Evolutionary conservation across 2,329 filamentous ascomycete genomes (phyloP).

Genomic region (Fusarium devonianum): DNA sequence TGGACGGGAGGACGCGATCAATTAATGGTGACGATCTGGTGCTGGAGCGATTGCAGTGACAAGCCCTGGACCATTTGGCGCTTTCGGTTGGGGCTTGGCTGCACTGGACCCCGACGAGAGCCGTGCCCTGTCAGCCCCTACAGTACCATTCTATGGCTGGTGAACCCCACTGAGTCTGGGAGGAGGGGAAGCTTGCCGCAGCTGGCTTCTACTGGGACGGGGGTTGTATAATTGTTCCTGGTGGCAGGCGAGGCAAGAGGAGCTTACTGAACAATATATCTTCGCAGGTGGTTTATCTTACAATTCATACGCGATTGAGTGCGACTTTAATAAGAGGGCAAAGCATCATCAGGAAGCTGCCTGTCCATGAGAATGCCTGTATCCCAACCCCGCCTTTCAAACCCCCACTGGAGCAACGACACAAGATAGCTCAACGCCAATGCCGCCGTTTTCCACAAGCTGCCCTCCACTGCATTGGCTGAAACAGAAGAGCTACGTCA

Average conservation of each 20-base stretch:
- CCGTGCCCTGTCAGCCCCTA: constrained; percentile 22
- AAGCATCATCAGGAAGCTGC: too few relatives aligned
- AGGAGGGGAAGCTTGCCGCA: constrained; percentile 19
- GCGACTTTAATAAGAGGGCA: too few relatives aligned
- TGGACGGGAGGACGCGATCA: constrained; percentile 5
- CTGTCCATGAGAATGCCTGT: too few relatives aligned
- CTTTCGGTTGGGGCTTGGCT: constrained; percentile 20
- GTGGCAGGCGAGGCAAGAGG: too few relatives aligned
- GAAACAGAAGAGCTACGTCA: neutral
- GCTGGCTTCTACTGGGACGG: too few relatives aligned
- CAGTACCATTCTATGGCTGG: neutral
- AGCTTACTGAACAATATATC: too few relatives aligned
- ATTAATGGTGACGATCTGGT: constrained; percentile 31
- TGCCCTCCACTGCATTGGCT: neutral
- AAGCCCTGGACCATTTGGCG: constrained; percentile 16
- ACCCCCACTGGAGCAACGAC: too few relatives aligned
- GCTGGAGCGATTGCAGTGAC: constrained; percentile 28
- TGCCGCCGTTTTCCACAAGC: neutral
- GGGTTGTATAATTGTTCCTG: too few relatives aligned
- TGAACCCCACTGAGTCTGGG: neutral
- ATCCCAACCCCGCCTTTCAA: too few relatives aligned
- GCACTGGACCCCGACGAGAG: constrained; percentile 24
- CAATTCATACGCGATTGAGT: too few relatives aligned
- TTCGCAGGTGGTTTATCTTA: too few relatives aligned
- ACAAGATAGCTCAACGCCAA: neutral